Percentiles rank a stretch among this genome's conserved stretches.
phyloP scores from a whole-genome alignment of 306 rosid genomes.

The Dalbergia oliveri region DNA sequence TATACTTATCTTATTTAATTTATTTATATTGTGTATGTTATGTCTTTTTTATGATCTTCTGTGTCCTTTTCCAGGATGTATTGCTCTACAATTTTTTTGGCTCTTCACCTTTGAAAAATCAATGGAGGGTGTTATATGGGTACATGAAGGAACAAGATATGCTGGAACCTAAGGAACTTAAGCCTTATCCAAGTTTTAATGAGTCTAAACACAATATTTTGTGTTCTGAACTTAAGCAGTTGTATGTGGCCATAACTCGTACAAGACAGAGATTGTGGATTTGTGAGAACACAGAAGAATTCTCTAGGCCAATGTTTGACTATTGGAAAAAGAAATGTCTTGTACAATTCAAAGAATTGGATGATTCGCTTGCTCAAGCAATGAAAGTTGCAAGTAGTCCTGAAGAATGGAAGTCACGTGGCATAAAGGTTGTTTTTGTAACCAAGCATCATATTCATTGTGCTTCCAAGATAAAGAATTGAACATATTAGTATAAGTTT shows the following conservation, averaged over 20 bases:
- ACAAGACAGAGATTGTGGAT: conserved; percentile 71
- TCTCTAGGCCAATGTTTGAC: conserved; percentile 58
- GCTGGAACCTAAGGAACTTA: conserved; percentile 43
- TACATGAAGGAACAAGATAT: conserved; percentile 63
- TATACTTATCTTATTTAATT: too few species aligned
- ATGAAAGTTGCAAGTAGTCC: conserved; percentile 66
- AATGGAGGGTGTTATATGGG: conserved; percentile 69
- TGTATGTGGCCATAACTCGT: conserved; percentile 74
- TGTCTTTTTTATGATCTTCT: neutral
- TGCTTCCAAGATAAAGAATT: neutral
- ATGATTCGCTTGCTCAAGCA: conserved; percentile 58
- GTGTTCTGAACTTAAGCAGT: conserved; percentile 76
- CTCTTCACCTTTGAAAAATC: conserved; percentile 60
- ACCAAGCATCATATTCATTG: neutral
- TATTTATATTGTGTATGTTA: neutral
- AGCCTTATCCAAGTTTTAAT: conserved; percentile 43
- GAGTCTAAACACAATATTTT: conserved; percentile 66
- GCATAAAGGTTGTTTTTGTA: conserved; percentile 51
- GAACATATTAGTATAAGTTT: neutral
- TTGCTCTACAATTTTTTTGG: conserved; percentile 72
- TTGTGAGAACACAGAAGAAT: conserved; percentile 55
- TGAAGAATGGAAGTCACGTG: conserved; percentile 63
- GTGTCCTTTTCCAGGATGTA: conserved; percentile 59
- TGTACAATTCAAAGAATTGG: conserved; percentile 56
- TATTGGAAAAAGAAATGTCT: conserved; percentile 65